Base-by-base conservation (phyloP, 2,329 filamentous ascomycete genomes). In the Sclerotinia trifoliorum region DNA sequence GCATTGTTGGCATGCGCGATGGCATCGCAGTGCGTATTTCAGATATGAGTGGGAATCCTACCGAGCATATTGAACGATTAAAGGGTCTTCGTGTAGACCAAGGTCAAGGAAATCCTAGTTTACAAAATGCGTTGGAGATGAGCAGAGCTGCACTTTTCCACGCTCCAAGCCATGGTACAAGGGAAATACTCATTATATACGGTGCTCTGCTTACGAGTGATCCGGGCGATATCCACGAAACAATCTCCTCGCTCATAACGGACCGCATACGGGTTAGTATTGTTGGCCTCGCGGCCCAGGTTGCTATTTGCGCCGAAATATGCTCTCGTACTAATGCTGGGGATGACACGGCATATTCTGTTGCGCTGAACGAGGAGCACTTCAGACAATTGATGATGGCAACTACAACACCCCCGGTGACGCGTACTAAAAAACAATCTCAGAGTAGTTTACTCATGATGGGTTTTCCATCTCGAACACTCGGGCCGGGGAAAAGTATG, bases 91-190 rank as follows among this genome's bases (percentile, higher is more conserved):
- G 86, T 71, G 80, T 88, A 75, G 82, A 86, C 75, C 88, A 94
- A 76, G 86, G 91, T 19, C 86, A 90, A 76, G 91, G 92, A 52
- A 88, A 89, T 72, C 90, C 92, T 21, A 93, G 90, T 79, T 79
- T 99, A 71, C 95, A 99, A 79, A 99, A 99, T 79, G 94, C 94
- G 5, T 84, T 99, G 63, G 94, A 99, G 79, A 96, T 99, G 91
- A 93, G 92, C 70, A 87, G 95, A 66, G 95, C 93, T 65, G 90
- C 91, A 48, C 83, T 99, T n/a, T 97, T 91, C 75, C 93, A 98
- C 79, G 91, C 94, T 1, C 95, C 95, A 1, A 91, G 90, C 24
- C 95, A 99, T 77, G 94, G 95, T 58, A 99, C 95, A 1, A 84
- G 95, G 72, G 95, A 99, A 79, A 89, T 97, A 10, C 88, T 99